phyloP scores from a whole-genome alignment of 176 grass and related monocot species.

The Zizania latifolia region DNA sequence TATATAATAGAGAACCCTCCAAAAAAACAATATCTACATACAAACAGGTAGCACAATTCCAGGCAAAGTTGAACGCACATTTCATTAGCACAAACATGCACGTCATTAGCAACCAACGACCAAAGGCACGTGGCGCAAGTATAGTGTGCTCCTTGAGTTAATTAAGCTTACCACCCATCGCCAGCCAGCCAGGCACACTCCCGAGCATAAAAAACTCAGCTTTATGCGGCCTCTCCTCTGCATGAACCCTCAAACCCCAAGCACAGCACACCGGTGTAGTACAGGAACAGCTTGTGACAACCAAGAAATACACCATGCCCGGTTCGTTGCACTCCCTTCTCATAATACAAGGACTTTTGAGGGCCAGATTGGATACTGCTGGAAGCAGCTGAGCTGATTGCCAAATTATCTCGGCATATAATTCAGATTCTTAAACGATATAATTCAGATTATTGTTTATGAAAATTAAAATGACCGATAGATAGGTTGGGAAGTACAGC shows the following conservation, averaged over 20 bases:
- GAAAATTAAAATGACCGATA: no score
- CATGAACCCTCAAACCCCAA: conserved; percentile 14
- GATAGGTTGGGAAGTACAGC: no score
- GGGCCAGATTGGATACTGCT: no score
- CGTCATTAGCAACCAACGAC: not conserved
- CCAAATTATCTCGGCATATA: no score
- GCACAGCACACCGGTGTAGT: not conserved
- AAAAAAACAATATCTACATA: no score
- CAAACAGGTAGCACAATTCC: not conserved
- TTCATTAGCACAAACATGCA: conserved; percentile 1
- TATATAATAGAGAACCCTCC: no score
- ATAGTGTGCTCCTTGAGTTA: not conserved
- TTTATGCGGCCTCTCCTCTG: conserved; percentile 28
- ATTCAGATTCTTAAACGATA: no score
- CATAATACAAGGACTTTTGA: no score
- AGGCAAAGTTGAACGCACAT: not conserved
- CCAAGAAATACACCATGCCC: conserved; percentile 24
- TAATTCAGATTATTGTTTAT: no score
- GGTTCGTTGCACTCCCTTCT: conserved; percentile 5
- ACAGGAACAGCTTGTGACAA: conserved; percentile 7
- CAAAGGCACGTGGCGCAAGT: conserved; percentile 29
- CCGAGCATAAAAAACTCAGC: not conserved
- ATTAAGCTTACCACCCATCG: conserved; percentile 9
- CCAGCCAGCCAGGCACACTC: not conserved
- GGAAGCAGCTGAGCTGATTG: no score